Conservation (phyloP, 352 stramenopile genomes). For the Globisporangium parvum region DNA sequence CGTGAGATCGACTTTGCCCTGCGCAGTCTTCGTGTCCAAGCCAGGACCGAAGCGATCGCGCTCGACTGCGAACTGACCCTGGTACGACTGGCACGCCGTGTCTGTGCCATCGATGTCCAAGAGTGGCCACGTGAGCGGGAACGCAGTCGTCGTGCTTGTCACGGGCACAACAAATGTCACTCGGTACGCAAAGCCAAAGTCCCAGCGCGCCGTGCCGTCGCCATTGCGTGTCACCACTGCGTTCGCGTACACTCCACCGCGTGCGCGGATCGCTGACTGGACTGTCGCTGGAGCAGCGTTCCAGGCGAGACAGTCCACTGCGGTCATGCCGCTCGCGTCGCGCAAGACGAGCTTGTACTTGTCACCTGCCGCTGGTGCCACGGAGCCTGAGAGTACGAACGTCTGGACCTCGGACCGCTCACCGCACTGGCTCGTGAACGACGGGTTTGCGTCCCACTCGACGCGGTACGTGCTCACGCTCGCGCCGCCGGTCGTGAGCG, state of each 20-base stretch:
- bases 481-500: slow-evolving; percentile 76
- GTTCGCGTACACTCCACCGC: slow-evolving; percentile 24
- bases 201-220: slow-evolving; percentile 51
- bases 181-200: slow-evolving; percentile 67
- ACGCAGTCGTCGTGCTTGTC: slow-evolving; percentile 23
- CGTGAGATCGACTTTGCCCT: slow-evolving; percentile 43
- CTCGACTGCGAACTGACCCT: slow-evolving; percentile 19
- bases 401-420: slow-evolving; percentile 67
- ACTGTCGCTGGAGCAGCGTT: slow-evolving; percentile 14
- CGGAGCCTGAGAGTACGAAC: slow-evolving; percentile 25
- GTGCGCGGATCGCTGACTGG: slow-evolving; percentile 16
- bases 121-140: slow-evolving; percentile 35
- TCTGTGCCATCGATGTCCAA: slow-evolving; percentile 22
- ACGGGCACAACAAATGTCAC: slow-evolving; percentile 47
- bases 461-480: slow-evolving; percentile 83
- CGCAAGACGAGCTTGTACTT: slow-evolving; percentile 26
- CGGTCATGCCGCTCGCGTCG: slow-evolving; percentile 2
- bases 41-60: slow-evolving; percentile 45
- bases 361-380: slow-evolving; percentile 5
- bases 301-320: slow-evolving; percentile 41
- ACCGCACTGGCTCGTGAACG: slow-evolving; percentile 79
- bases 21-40: slow-evolving; percentile 37
- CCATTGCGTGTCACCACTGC: slow-evolving; percentile 30
- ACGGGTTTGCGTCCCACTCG: slow-evolving; percentile 92
- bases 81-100: slow-evolving; percentile 25